Evolutionary conservation across 495 filamentous ascomycete species (phyloP).

Genomic region (Tuber aestivum): DNA sequence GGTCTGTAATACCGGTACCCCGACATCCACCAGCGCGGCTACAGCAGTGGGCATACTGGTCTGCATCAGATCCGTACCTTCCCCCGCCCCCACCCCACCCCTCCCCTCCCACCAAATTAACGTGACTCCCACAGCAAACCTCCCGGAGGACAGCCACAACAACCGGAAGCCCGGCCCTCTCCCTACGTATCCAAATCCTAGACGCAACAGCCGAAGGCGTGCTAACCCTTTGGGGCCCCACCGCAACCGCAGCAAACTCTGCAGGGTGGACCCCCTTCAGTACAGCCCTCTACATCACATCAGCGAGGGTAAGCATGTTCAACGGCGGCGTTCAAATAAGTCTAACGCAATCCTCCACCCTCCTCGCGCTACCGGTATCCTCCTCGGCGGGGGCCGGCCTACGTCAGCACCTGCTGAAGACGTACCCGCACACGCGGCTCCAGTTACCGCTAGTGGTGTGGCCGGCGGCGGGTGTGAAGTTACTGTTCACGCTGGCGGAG

Average conservation of each 20-base stretch:
- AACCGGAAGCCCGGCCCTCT: neutral
- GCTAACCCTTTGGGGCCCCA: neutral
- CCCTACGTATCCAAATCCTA: neutral
- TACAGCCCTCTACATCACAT: neutral
- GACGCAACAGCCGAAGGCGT: neutral
- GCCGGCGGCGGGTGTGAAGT: neutral
- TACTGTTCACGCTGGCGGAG: neutral
- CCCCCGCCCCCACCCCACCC: neutral
- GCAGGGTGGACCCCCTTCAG: neutral
- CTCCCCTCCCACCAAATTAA: neutral
- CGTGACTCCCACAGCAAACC: neutral
- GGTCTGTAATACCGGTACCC: neutral
- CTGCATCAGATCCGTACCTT: constrained; percentile 3
- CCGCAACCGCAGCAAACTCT: neutral
- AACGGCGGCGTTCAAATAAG: neutral
- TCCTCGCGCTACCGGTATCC: neutral
- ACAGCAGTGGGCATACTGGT: neutral
- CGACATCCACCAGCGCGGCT: neutral
- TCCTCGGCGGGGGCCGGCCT: neutral
- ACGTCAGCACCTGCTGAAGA: neutral
- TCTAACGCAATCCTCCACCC: neutral
- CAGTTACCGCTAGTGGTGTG: neutral
- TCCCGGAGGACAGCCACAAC: neutral
- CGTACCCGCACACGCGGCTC: neutral
- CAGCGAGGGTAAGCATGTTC: neutral